These are phyloP conservation scores for Cystoderma amianthinum DNA, from an alignment of 768 basidiomycete species.

Conservation along the genomic window DNA sequence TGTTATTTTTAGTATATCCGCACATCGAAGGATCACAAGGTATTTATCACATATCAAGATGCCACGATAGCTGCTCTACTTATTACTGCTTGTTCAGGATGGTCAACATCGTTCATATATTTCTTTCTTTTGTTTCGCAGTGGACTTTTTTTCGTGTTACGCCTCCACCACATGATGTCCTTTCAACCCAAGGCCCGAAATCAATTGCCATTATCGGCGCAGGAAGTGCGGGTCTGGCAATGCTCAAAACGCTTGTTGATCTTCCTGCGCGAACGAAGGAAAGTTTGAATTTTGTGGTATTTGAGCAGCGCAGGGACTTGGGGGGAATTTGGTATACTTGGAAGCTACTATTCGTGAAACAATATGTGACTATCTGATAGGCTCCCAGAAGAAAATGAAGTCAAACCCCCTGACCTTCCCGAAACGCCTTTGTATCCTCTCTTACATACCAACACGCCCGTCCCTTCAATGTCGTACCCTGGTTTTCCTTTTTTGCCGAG, in stretches of 20 bases:
- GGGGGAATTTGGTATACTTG: conserved; percentile 50
- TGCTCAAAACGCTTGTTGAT: conserved; percentile 42
- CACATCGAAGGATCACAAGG: too few species aligned
- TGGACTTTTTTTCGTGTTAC: too few species aligned
- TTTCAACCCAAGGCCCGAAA: conserved; percentile 20
- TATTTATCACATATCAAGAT: background rate
- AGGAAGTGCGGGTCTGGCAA: conserved; percentile 48
- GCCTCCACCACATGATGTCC: conserved; percentile 5
- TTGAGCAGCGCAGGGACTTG: conserved; percentile 43
- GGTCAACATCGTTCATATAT: conserved; percentile 16
- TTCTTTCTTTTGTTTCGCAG: conserved; percentile 12
- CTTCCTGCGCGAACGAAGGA: conserved; percentile 28
- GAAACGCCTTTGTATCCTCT: conserved; percentile 49
- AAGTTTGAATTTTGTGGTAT: conserved; percentile 42
- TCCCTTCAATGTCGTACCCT: conserved; percentile 55
- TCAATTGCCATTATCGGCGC: conserved; percentile 52
- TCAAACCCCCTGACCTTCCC: conserved; percentile 38
- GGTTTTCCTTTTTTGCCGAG: conserved; percentile 41
- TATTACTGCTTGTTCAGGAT: conserved; percentile 8
- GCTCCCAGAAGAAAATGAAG: conserved; percentile 22
- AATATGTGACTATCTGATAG: too few species aligned
- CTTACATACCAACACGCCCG: conserved; percentile 47
- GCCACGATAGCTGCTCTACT: too few species aligned
- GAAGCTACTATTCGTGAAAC: too few species aligned
- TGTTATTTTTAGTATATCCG: background rate